Evolutionary conservation across 2,329 filamentous ascomycete genomes (phyloP).

Genomic region (Monilinia laxa): DNA sequence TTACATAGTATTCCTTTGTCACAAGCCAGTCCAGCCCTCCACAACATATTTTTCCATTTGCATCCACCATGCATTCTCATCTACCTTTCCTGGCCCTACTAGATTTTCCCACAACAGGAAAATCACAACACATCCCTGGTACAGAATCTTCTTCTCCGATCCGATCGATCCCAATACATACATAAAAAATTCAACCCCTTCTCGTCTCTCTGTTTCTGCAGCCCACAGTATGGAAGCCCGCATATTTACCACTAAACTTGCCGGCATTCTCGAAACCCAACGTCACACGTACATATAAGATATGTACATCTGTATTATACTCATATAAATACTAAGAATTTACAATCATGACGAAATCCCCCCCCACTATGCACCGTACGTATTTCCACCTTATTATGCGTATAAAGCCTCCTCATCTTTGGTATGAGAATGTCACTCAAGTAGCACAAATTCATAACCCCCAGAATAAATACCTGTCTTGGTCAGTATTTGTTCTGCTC

Average conservation of each 20-base stretch:
- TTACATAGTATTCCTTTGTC: not conserved
- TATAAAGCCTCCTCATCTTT: not conserved
- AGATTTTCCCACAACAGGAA: conserved; percentile 3
- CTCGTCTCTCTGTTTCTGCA: conserved; percentile 16
- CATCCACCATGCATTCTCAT: conserved; percentile 2
- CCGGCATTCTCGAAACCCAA: conserved; percentile 7
- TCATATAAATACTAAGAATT: not conserved
- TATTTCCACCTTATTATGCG: not conserved
- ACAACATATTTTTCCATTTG: not conserved
- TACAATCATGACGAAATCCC: not conserved
- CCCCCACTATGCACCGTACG: not conserved
- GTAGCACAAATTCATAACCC: not conserved
- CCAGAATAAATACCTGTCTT: not conserved
- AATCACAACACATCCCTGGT: conserved; percentile 6
- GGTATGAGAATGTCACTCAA: conserved; percentile 12
- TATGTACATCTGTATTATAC: not conserved
- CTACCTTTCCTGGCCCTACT: not conserved
- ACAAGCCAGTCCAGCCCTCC: not conserved
- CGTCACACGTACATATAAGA: conserved; percentile 4
- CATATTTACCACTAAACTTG: conserved; percentile 7
- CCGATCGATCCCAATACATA: conserved; percentile 22
- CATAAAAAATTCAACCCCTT: conserved; percentile 9
- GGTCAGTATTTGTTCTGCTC: not conserved
- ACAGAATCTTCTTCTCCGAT: conserved; percentile 22
- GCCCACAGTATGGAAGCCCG: conserved; percentile 1